phyloP scores from a whole-genome alignment of 176 grass and related monocot genomes.

The Zizania latifolia region DNA sequence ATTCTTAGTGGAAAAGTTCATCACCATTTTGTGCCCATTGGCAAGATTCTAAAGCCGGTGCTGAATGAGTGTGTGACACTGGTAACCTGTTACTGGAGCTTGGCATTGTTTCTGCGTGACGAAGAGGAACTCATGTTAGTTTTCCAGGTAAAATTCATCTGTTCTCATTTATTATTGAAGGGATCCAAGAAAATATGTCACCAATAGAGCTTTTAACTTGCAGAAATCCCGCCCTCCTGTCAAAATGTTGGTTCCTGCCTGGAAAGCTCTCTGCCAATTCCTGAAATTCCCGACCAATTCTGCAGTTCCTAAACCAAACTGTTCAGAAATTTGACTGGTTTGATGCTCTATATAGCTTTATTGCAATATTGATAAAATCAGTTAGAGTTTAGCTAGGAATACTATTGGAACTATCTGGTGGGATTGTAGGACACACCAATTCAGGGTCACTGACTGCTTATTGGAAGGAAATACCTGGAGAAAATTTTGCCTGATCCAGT shows the following conservation, averaged over 20 bases:
- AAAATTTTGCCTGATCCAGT: background rate
- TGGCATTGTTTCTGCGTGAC: constrained; percentile 50
- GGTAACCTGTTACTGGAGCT: constrained; percentile 70
- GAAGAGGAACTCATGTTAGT: constrained; percentile 43
- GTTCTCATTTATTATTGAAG: background rate
- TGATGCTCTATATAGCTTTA: background rate
- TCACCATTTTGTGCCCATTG: constrained; percentile 50
- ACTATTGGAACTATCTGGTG: background rate
- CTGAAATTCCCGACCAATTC: constrained; percentile 4
- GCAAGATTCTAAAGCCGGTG: constrained; percentile 55
- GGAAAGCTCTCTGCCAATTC: constrained; percentile 48
- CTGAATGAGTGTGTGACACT: constrained; percentile 68
- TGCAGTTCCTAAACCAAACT: background rate
- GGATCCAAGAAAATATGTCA: background rate
- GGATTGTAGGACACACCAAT: background rate
- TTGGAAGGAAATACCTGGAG: background rate
- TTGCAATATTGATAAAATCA: background rate
- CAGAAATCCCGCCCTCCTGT: constrained; percentile 49
- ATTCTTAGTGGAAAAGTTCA: constrained; percentile 43
- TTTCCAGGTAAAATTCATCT: constrained; percentile 41
- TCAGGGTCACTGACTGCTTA: background rate
- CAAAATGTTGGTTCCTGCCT: constrained; percentile 64
- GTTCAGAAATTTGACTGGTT: background rate
- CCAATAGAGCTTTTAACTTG: constrained; percentile 18
- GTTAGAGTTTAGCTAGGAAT: too few relatives aligned